These are phyloP conservation scores for Miscanthus sacchariflorus DNA, from an alignment of 202 grass and related monocot species.

Conservation along the genomic window DNA sequence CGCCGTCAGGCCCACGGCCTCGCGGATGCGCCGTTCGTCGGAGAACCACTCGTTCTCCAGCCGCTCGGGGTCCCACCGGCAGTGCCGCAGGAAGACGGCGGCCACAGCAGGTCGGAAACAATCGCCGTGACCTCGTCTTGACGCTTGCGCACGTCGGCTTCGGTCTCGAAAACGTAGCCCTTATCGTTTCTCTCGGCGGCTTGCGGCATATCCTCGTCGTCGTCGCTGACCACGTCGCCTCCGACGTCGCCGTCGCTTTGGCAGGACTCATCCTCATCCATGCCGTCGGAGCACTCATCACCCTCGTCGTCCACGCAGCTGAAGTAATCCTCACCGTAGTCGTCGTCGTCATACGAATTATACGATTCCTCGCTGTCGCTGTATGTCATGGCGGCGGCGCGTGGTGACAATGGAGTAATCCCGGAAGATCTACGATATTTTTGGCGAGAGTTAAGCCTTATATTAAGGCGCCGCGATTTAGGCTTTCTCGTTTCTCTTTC, in stretches of 20 bases:
- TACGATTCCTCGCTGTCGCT: neutral
- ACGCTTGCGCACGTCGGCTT: neutral
- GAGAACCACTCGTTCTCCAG: constrained; percentile 18
- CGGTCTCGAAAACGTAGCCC: neutral
- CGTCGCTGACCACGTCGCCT: neutral
- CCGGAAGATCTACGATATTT: neutral
- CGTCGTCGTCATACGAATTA: neutral
- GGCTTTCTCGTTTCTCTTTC: neutral
- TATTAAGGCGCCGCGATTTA: neutral
- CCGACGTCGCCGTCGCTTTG: no score
- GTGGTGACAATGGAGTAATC: neutral
- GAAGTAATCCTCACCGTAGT: neutral
- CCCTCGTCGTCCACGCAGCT: neutral
- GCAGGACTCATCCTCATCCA: neutral
- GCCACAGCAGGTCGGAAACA: neutral
- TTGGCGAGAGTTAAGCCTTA: neutral
- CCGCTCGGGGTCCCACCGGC: neutral
- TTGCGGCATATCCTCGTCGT: neutral
- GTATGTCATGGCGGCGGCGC: constrained; percentile 8
- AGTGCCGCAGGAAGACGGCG: constrained; percentile 9
- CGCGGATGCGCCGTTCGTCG: neutral
- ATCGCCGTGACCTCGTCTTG: neutral
- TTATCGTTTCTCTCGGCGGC: neutral
- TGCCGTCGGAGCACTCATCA: no score
- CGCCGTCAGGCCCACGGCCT: neutral